phyloP scores from a whole-genome alignment of 192 early-diverging fungal species.

The Gorgonomyces haynaldii region DNA sequence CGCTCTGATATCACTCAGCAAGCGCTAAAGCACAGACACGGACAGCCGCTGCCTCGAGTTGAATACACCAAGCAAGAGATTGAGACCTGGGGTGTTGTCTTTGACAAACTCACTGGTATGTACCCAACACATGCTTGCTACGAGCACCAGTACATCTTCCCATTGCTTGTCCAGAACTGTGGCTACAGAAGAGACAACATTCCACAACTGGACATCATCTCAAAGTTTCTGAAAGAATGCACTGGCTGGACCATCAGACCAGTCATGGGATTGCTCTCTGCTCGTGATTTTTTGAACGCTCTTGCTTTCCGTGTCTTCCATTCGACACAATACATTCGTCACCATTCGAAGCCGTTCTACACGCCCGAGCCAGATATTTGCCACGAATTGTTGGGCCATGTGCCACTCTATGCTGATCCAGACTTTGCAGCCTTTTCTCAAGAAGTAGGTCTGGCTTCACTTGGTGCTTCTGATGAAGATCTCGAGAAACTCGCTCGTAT shows the following conservation, averaged over 20 bases:
- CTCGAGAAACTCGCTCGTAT: constrained; percentile 67
- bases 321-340: constrained; percentile 95
- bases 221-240: constrained; percentile 82
- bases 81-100: constrained; percentile 70
- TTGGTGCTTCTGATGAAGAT: constrained; percentile 86
- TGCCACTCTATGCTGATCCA: constrained; percentile 46
- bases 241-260: constrained; percentile 92
- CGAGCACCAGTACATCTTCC: constrained; percentile 83
- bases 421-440: constrained; percentile 92
- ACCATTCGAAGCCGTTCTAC: constrained; percentile 79
- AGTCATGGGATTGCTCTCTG: constrained; percentile 84
- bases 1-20: constrained; percentile 71
- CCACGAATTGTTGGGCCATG: constrained; percentile 92
- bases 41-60: constrained; percentile 66
- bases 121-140: constrained; percentile 82
- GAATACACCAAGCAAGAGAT: constrained; percentile 72
- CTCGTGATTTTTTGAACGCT: constrained; percentile 89
- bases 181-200: constrained; percentile 72
- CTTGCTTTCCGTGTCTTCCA: constrained; percentile 97
- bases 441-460: constrained; percentile 85
- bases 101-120: constrained; percentile 58
- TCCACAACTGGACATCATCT: constrained; percentile 82
- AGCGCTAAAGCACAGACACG: constrained; percentile 68
- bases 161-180: constrained; percentile 82
- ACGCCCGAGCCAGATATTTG: constrained; percentile 92